Evolutionary conservation across 345 rosid genomes (phyloP), one percentile per base, ranked within the genome.

Genomic region (Angophora floribunda): DNA sequence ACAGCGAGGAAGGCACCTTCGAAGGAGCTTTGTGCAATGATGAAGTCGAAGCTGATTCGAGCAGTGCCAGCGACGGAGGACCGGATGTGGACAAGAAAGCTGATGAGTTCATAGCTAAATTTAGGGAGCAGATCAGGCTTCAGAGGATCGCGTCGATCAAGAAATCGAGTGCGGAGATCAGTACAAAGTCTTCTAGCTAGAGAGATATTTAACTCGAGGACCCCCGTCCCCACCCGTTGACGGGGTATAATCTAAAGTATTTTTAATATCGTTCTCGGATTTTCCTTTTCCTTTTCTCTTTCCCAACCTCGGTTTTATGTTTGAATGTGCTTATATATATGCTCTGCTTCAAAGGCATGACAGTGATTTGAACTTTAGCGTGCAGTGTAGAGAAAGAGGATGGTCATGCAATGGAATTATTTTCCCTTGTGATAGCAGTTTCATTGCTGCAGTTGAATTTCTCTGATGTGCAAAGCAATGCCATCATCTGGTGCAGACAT

Each of bases 111-210:
- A 98, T 98, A 89, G 97, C 99, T n/a, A 97, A 94, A 92, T 95
- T 97, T 93, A 95, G 99, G 88, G 99, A 98, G 94, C 99, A 98
- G 88, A 98, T 98, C 86, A 94, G 99, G 94, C 96, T 98, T 55
- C 99, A 98, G 86, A 95, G 99, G 91, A 98, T 96, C 44, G 98
- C 95, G 82, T 96, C 96, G 11, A 96, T 97, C 90, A 97, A 97
- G 92, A 93, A 91, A 92, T 95, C 98, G n/a, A 91, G 93, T 89
- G 89, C 85, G 13, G 93, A 90, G 85, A 87, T 90, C 44, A 90
- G 88, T 52, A 87, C 49, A 59, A 88, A 75, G 51, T 53, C 88
- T 53, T 87, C 88, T 4, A 89, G 91, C 91, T 92, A 85, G 89
- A 88, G n/a, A 9, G 41, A 36, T 36, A 36, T 36, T 21, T 85